These are phyloP conservation scores for Pelargonium myrrhifolium DNA, from an alignment of 441 rosid species.

Conservation along the genomic window DNA sequence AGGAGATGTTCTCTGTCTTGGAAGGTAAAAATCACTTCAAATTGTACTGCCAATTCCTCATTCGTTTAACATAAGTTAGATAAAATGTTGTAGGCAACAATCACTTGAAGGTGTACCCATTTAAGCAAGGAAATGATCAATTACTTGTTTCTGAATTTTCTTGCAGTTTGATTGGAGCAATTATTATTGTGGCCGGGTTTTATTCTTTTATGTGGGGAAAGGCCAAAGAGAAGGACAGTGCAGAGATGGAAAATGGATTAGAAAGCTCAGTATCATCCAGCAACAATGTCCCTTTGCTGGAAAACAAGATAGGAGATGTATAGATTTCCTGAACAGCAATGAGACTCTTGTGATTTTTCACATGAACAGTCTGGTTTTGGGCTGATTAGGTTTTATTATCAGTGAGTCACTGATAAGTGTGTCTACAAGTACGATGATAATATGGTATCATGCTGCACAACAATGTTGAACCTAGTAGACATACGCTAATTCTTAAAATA, in stretches of 20 bases:
- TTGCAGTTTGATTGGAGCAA: slow-evolving; percentile 34
- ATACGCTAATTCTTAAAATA: too few species aligned
- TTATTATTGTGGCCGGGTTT: slow-evolving; percentile 28
- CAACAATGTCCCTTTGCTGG: slow-evolving; percentile 18
- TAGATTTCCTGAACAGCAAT: background rate
- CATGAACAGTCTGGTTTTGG: too few species aligned
- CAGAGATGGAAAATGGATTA: slow-evolving; percentile 10
- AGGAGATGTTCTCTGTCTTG: slow-evolving; percentile 30
- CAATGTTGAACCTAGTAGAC: too few species aligned
- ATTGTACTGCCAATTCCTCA: background rate
- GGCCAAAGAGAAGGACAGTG: slow-evolving; percentile 17
- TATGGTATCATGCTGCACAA: too few species aligned
- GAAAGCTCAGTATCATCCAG: slow-evolving; percentile 12
- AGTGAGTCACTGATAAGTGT: too few species aligned
- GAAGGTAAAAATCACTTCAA: slow-evolving; percentile 23
- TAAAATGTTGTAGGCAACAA: background rate
- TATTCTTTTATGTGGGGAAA: slow-evolving; percentile 34
- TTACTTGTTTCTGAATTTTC: background rate
- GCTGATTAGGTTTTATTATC: too few species aligned
- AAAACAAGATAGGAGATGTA: background rate
- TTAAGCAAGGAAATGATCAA: too few species aligned
- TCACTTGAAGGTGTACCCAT: background rate
- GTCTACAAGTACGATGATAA: too few species aligned
- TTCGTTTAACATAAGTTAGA: background rate
- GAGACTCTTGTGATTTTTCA: background rate